Percentiles rank a stretch among this genome's conserved stretches.
Evolutionary conservation across 306 rosid species (phyloP).

Genomic region (Clitoria ternatea): DNA sequence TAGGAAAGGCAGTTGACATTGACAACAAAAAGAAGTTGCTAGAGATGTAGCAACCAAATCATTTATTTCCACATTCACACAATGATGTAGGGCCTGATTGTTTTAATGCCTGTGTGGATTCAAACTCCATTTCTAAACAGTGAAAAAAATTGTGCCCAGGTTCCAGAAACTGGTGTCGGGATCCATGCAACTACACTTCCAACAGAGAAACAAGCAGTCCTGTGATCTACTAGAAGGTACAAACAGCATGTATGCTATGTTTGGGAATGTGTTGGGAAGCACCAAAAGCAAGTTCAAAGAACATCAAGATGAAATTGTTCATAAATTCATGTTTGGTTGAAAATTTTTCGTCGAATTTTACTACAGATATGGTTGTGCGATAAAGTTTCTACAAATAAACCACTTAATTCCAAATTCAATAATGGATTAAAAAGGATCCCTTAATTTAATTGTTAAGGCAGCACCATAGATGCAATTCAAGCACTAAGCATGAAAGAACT

Average conservation of each 20-base stretch:
- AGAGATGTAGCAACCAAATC: constrained; percentile 1
- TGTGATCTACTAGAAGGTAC: not conserved
- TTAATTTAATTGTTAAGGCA: not conserved
- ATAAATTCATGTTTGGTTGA: not conserved
- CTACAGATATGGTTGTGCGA: not conserved
- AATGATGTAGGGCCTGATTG: too few species aligned
- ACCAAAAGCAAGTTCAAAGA: not conserved
- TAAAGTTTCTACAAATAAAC: not conserved
- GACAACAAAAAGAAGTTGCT: not conserved
- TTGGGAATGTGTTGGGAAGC: not conserved
- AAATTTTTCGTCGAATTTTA: not conserved
- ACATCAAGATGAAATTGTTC: not conserved
- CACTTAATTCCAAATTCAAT: not conserved
- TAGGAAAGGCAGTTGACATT: not conserved
- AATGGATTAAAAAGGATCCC: not conserved
- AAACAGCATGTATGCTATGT: not conserved
- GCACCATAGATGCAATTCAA: not conserved
- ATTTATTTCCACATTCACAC: not conserved
- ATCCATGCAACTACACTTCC: too few species aligned
- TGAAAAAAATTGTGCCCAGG: too few species aligned
- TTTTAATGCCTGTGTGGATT: too few species aligned
- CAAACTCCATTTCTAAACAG: too few species aligned
- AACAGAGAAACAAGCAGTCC: too few species aligned
- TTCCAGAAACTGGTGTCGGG: too few species aligned
- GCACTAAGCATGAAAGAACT: not conserved